Base-by-base conservation (phyloP, 2,329 filamentous ascomycete species). In the Reticulascus tulasneorum region DNA sequence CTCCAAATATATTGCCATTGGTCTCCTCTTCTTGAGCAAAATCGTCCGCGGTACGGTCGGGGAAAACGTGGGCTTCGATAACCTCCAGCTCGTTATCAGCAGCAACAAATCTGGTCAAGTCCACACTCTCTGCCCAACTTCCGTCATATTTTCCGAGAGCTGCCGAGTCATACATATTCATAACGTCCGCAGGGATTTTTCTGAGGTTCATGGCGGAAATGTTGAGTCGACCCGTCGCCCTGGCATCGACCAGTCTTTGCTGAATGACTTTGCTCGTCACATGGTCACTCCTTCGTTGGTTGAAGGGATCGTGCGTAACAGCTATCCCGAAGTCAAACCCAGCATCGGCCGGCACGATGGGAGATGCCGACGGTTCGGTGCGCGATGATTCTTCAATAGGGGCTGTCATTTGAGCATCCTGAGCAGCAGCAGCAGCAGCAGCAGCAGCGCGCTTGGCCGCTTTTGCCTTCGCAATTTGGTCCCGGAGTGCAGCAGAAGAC, bases 381-480 rank as follows among this genome's bases (percentile, higher is more conserved):
- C 13, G 27, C 5, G 7, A n/a, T n/a, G n/a, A n/a, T 9, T 19
- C 20, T 12, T 31, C 18, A 4, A 6, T 21, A n/a, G 25, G 35
- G 3, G 27, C 39, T 16, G 31, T n/a, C n/a, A n/a, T n/a, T n/a
- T n/a, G n/a, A n/a, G n/a, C 7, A 11, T 5, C 28, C 8, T 18
- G 28, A 7, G 12, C 20, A 2, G 18, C 6, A 12, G 19, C 27
- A 18, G 33, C 17, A 17, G 21, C 37, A 6, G 49, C 32, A 13
- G 50, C 46, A 4, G 66, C 64, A 9, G 76, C 80, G 44, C 79
- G 76, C 38, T 79, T 84, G 3, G 88, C 86, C 3, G 89, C 89
- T 55, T 91, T 94, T 1, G 93, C 91, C 50, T 90, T 91, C 23
- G 90, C 88, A 45, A 97, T 96, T 35, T 93, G 90, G 33, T 96